phyloP scores from a whole-genome alignment of 2,329 filamentous ascomycete species.

The Colletotrichum salicis region DNA sequence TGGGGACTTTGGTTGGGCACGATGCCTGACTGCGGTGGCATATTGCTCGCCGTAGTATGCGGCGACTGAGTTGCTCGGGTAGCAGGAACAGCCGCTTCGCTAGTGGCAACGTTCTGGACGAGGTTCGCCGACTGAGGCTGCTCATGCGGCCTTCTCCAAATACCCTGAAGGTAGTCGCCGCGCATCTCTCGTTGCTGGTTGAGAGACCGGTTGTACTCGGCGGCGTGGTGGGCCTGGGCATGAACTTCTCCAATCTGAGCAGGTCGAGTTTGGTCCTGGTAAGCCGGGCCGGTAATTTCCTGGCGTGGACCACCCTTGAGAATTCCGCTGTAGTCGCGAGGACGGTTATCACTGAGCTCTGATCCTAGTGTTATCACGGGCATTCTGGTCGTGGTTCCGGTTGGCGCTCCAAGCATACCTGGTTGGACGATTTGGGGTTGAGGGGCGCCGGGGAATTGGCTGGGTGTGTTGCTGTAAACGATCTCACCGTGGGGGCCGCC shows the following conservation, averaged over 20 bases:
- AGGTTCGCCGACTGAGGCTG: constrained; percentile 66
- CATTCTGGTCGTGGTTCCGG: constrained; percentile 76
- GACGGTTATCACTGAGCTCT: constrained; percentile 80
- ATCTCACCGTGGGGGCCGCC: constrained; percentile 83
- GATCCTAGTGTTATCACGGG: constrained; percentile 86
- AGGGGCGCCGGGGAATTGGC: constrained; percentile 72
- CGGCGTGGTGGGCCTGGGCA: constrained; percentile 86
- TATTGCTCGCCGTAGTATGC: constrained; percentile 63
- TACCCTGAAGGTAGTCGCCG: constrained; percentile 79
- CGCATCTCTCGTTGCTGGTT: constrained; percentile 84
- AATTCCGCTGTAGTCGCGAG: constrained; percentile 85
- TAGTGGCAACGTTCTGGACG: constrained; percentile 57
- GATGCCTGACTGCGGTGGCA: constrained; percentile 67
- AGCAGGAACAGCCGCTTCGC: constrained; percentile 57
- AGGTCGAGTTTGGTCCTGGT: constrained; percentile 85
- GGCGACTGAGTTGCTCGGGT: constrained; percentile 68
- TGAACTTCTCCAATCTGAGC: constrained; percentile 82
- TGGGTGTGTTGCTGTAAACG: constrained; percentile 82
- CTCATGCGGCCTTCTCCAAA: constrained; percentile 88
- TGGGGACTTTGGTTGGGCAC: constrained; percentile 72
- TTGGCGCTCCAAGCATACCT: constrained; percentile 73
- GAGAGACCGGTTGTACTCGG: constrained; percentile 88
- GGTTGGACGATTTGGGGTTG: constrained; percentile 77
- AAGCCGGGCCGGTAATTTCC: constrained; percentile 86
- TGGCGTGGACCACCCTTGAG: constrained; percentile 83